Evolutionary conservation across 345 rosid species (phyloP).

Genomic region (Jatropha curcas): DNA sequence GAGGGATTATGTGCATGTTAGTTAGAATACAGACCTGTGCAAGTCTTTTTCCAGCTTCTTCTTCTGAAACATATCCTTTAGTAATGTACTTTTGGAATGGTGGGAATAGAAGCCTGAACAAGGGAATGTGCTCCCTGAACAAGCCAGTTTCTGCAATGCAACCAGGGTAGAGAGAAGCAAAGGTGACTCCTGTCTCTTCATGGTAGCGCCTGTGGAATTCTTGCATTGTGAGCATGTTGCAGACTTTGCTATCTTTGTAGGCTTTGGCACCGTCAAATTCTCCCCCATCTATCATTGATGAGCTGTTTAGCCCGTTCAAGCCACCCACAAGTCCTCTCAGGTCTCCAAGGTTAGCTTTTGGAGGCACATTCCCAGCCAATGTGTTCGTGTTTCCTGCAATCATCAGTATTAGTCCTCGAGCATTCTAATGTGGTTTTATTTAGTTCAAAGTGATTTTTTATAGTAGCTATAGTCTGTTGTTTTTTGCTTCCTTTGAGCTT

Average conservation of each 20-base stretch:
- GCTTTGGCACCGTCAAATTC: slow-evolving; percentile 96
- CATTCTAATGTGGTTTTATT: neutral
- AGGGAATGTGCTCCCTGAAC: slow-evolving; percentile 88
- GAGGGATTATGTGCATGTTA: neutral
- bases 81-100: slow-evolving; percentile 34
- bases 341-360: slow-evolving; percentile 93
- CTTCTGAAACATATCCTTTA: slow-evolving; percentile 31
- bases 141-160: slow-evolving; percentile 95
- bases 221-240: slow-evolving; percentile 97
- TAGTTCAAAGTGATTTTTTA: neutral
- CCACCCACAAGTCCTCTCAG: slow-evolving; percentile 81
- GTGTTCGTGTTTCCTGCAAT: slow-evolving; percentile 87
- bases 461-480: neutral
- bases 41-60: slow-evolving; percentile 27
- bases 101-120: slow-evolving; percentile 50
- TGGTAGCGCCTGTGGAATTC: slow-evolving; percentile 91
- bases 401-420: neutral
- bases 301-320: slow-evolving; percentile 63
- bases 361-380: slow-evolving; percentile 94
- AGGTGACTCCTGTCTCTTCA: slow-evolving; percentile 76
- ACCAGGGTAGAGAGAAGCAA: slow-evolving; percentile 92
- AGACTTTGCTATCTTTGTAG: slow-evolving; percentile 96
- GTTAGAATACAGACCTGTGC: slow-evolving; percentile 22
- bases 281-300: slow-evolving; percentile 93
- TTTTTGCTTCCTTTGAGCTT: neutral